A percentile compares a stretch with the other conserved stretches of the same genome.
phyloP scores from a whole-genome alignment of 176 grass and related monocot species.

The Otatea glauca region DNA sequence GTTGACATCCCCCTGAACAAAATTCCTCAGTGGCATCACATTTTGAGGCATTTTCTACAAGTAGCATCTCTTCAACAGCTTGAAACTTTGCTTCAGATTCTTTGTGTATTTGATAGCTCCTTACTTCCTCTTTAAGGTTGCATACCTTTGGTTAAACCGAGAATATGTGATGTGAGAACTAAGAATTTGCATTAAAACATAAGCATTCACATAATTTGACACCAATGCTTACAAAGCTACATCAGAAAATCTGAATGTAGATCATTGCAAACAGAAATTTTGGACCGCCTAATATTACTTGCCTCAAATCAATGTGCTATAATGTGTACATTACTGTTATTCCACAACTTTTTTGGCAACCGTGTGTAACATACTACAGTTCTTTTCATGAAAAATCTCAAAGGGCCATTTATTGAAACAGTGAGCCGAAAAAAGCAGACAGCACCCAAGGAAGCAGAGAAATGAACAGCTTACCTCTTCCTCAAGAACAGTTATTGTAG shows the following conservation, averaged over 20 bases:
- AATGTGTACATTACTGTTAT: not conserved
- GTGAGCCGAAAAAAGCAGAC: not conserved
- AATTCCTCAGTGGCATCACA: slow-evolving; percentile 41
- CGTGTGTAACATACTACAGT: not conserved
- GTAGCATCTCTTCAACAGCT: slow-evolving; percentile 46
- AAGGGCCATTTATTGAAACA: not conserved
- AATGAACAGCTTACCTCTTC: slow-evolving; percentile 58
- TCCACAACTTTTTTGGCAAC: slow-evolving; percentile 5
- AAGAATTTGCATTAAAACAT: slow-evolving; percentile 14
- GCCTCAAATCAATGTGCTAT: not conserved
- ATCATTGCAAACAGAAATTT: not conserved
- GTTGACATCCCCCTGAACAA: slow-evolving; percentile 35
- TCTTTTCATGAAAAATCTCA: not conserved
- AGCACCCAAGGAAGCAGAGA: slow-evolving; percentile 13
- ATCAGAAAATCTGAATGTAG: slow-evolving; percentile 9
- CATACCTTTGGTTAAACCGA: slow-evolving; percentile 47
- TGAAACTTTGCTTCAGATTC: slow-evolving; percentile 53
- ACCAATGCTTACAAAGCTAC: slow-evolving; percentile 32
- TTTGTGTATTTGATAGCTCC: slow-evolving; percentile 66
- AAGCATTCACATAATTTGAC: not conserved
- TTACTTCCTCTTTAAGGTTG: slow-evolving; percentile 87
- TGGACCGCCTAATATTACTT: not conserved
- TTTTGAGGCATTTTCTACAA: slow-evolving; percentile 50
- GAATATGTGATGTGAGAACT: slow-evolving; percentile 14
- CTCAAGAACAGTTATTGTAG: slow-evolving; percentile 80